phyloP scores from a whole-genome alignment of 257 asterid species.

The Solanum arcanum region DNA sequence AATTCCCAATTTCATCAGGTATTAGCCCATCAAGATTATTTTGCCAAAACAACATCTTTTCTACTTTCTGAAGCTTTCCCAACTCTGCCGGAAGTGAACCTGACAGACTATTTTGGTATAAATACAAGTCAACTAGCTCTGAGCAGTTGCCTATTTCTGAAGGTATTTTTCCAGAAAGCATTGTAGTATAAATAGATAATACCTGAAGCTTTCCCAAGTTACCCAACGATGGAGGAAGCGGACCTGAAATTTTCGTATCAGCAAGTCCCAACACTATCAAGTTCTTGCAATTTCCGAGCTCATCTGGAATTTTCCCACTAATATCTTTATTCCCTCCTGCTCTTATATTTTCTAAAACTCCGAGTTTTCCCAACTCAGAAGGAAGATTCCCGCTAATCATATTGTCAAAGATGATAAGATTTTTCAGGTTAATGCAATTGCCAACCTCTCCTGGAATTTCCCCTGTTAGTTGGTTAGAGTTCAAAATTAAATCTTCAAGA shows the following conservation, averaged over 20 bases:
- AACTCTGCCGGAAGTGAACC: constrained; percentile 50
- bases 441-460: constrained; percentile 45
- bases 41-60: constrained; percentile 59
- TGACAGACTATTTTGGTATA: constrained; percentile 50
- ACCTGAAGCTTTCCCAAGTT: constrained; percentile 37
- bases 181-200: constrained; percentile 55
- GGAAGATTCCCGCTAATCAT: constrained; percentile 49
- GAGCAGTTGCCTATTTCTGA: constrained; percentile 53
- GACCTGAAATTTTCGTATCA: constrained; percentile 56
- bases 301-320: constrained; percentile 47
- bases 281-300: constrained; percentile 38
- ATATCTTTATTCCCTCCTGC: constrained; percentile 71
- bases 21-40: constrained; percentile 43
- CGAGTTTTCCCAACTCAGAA: constrained; percentile 34
- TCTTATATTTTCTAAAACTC: constrained; percentile 28
- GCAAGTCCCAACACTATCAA: constrained; percentile 55
- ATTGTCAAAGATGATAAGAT: constrained; percentile 46
- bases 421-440: constrained; percentile 25
- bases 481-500: constrained; percentile 39
- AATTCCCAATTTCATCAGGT: constrained; percentile 52
- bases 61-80: constrained; percentile 58
- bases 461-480: constrained; percentile 48
- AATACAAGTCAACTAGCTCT: constrained; percentile 47
- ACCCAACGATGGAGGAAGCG: constrained; percentile 47
- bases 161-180: constrained; percentile 64